These are phyloP conservation scores for Saccharomycodes ludwigii DNA, from an alignment of 805 yeast species.

Conservation along the genomic window DNA sequence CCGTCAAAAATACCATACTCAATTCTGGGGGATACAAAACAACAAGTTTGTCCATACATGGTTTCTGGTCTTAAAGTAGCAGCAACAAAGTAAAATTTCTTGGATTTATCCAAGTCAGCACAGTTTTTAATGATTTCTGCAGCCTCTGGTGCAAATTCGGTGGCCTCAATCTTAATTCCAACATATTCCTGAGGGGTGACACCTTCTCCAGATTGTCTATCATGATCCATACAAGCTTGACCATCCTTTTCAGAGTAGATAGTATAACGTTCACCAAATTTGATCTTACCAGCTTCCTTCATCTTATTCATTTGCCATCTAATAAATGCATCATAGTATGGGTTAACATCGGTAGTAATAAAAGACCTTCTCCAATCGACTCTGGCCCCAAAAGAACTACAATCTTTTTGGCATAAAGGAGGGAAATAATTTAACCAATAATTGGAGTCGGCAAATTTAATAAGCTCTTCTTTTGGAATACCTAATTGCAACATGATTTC, in stretches of 20 bases:
- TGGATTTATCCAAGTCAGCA: slow-evolving; percentile 30
- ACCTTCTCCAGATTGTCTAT: slow-evolving; percentile 94
- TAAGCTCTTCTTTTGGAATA: slow-evolving; percentile 68
- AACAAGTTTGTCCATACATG: slow-evolving; percentile 97
- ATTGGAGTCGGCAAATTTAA: slow-evolving; percentile 81
- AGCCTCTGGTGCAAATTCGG: slow-evolving; percentile 38
- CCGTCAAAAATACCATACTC: slow-evolving; percentile 85
- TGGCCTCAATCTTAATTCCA: slow-evolving; percentile 77
- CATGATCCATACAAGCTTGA: slow-evolving; percentile 99
- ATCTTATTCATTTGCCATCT: slow-evolving; percentile 93
- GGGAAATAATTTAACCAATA: slow-evolving; percentile 92
- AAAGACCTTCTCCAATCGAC: slow-evolving; percentile 97
- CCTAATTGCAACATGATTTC: slow-evolving; percentile 96
- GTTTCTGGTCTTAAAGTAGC: slow-evolving; percentile 98
- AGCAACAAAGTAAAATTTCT: slow-evolving; percentile 76
- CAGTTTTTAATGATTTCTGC: slow-evolving; percentile 22
- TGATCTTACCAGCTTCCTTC: slow-evolving; percentile 78
- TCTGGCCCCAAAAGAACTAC: slow-evolving; percentile 75
- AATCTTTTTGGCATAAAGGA: slow-evolving; percentile 72
- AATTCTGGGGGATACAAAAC: slow-evolving; percentile 93
- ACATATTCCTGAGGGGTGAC: slow-evolving; percentile 94
- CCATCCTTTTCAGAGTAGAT: slow-evolving; percentile 96
- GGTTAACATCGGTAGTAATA: slow-evolving; percentile 91
- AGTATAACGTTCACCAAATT: slow-evolving; percentile 96
- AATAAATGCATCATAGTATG: slow-evolving; percentile 87